phyloP scores from a whole-genome alignment of 495 filamentous ascomycete genomes.

The Melanomma pulvis-pyrius region DNA sequence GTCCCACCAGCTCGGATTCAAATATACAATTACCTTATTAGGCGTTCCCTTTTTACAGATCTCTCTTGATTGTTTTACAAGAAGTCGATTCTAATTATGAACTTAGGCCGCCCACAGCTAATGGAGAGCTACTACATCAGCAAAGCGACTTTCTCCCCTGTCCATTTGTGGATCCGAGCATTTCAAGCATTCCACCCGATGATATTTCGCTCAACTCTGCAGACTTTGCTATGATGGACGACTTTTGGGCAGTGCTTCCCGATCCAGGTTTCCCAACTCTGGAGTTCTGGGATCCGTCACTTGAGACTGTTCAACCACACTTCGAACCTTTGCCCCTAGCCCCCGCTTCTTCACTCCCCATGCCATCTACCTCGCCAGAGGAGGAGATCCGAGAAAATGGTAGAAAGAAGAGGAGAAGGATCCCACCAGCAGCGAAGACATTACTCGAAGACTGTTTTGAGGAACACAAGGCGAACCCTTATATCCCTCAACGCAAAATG shows the following conservation, averaged over 20 bases:
- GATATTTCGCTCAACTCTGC: background rate
- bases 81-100: background rate
- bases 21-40: background rate
- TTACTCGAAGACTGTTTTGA: slow-evolving; percentile 30
- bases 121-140: background rate
- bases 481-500: slow-evolving; percentile 20
- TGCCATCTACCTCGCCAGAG: background rate
- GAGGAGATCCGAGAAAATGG: slow-evolving; percentile 7
- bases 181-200: background rate
- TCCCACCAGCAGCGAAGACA: slow-evolving; percentile 22
- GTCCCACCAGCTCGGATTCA: background rate
- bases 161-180: background rate
- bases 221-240: background rate
- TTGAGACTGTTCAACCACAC: background rate
- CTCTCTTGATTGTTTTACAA: background rate
- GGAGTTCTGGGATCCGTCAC: background rate
- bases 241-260: background rate
- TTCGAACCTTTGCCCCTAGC: background rate
- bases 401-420: slow-evolving; percentile 19
- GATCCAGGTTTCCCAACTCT: background rate
- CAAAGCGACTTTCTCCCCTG: background rate
- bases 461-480: slow-evolving; percentile 23
- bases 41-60: background rate
- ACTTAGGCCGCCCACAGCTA: background rate
- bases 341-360: background rate